phyloP scores from a whole-genome alignment of 1,284 basidiomycete species.

The Amylostereum areolatum region DNA sequence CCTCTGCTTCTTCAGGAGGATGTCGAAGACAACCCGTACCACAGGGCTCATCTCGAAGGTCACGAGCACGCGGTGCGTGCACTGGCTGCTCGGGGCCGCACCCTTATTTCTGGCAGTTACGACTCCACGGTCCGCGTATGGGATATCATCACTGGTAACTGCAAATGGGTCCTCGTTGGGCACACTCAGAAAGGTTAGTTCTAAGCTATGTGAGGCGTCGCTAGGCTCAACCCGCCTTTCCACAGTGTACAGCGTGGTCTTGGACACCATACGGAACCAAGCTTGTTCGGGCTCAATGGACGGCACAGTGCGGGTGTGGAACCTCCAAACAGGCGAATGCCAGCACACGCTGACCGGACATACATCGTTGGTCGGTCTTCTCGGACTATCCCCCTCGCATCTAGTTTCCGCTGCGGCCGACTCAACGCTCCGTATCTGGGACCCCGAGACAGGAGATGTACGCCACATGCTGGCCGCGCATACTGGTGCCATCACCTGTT shows the following conservation, averaged over 20 bases:
- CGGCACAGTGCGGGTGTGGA: conserved; percentile 91
- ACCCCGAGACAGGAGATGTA: conserved; percentile 76
- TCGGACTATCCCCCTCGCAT: conserved; percentile 82
- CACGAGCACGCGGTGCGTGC: conserved; percentile 90
- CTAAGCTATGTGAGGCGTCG: background rate
- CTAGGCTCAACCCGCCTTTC: background rate
- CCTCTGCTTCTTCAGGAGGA: conserved; percentile 42
- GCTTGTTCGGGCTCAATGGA: conserved; percentile 97
- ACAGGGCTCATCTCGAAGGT: conserved; percentile 77
- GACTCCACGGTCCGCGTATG: conserved; percentile 91
- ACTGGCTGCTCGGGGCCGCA: conserved; percentile 84
- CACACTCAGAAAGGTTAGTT: conserved; percentile 85
- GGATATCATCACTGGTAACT: conserved; percentile 87
- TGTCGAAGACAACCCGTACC: conserved; percentile 85
- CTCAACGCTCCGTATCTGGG: conserved; percentile 89
- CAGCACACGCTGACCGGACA: conserved; percentile 80
- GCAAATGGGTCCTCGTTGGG: conserved; percentile 75
- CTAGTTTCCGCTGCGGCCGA: conserved; percentile 94
- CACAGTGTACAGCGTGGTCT: conserved; percentile 85
- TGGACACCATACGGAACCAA: conserved; percentile 79
- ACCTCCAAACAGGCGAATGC: conserved; percentile 73
- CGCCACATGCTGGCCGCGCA: conserved; percentile 82
- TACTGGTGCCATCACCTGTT: conserved; percentile 93
- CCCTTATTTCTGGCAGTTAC: conserved; percentile 92
- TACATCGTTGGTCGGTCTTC: conserved; percentile 82